phyloP scores from a whole-genome alignment of 1,139 yeast species.

The Pichia sp. region DNA sequence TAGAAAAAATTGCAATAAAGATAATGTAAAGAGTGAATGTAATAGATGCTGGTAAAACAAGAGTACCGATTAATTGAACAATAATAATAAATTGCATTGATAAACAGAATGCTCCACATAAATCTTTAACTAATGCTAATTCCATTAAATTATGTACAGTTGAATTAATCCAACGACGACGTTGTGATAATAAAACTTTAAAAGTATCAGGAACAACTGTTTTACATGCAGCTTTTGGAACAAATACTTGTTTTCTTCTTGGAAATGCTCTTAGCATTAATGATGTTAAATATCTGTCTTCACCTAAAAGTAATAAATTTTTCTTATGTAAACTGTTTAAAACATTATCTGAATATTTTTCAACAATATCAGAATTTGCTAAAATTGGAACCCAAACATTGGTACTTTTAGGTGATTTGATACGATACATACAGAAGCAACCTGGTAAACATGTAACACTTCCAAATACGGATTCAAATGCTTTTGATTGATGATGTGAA shows the following conservation, averaged over 20 bases:
- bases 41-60: slow-evolving; percentile 90
- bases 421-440: slow-evolving; percentile 92
- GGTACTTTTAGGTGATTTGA: slow-evolving; percentile 84
- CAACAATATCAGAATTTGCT: slow-evolving; percentile 95
- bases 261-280: slow-evolving; percentile 93
- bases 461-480: slow-evolving; percentile 93
- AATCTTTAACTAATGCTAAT: slow-evolving; percentile 75
- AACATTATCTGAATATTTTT: slow-evolving; percentile 85
- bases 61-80: slow-evolving; percentile 83
- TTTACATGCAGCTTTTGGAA: slow-evolving; percentile 93
- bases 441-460: slow-evolving; percentile 98
- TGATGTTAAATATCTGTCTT: slow-evolving; percentile 83
- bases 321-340: slow-evolving; percentile 84
- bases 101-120: slow-evolving; percentile 95
- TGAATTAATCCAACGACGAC: slow-evolving; percentile 98
- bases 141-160: slow-evolving; percentile 95
- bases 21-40: slow-evolving; percentile 80
- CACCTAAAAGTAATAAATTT: slow-evolving; percentile 84
- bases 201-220: slow-evolving; percentile 86
- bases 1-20: slow-evolving; percentile 65
- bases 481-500: slow-evolving; percentile 94
- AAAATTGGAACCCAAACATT: slow-evolving; percentile 97
- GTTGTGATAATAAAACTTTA: slow-evolving; percentile 77
- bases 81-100: slow-evolving; percentile 94
- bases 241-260: slow-evolving; percentile 83